Evolutionary conservation across 2,329 filamentous ascomycete genomes (phyloP).

Genomic region (Capronia americana): DNA sequence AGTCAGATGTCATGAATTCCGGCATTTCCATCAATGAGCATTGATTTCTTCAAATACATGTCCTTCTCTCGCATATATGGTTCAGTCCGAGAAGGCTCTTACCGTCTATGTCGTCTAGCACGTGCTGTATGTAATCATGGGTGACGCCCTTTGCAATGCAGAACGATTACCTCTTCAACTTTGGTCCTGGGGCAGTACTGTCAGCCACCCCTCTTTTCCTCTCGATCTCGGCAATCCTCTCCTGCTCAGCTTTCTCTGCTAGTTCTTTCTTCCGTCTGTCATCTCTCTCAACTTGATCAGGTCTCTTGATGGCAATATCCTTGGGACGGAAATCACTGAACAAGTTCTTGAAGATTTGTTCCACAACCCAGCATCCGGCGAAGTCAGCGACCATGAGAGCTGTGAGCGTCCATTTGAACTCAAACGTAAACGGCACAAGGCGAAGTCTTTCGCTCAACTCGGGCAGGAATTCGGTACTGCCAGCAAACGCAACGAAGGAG

Average conservation of each 20-base stretch:
- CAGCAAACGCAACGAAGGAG: slow-evolving; percentile 87
- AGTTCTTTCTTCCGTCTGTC: slow-evolving; percentile 69
- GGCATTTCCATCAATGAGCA: not conserved
- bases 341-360: slow-evolving; percentile 79
- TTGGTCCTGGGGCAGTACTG: slow-evolving; percentile 19
- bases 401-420: slow-evolving; percentile 90
- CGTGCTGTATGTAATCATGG: not conserved
- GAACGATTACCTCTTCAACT: slow-evolving; percentile 1
- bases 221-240: slow-evolving; percentile 40
- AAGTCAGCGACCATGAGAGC: slow-evolving; percentile 87
- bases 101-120: not conserved
- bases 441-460: slow-evolving; percentile 94
- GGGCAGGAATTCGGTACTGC: slow-evolving; percentile 92
- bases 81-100: not conserved
- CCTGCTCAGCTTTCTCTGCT: slow-evolving; percentile 47
- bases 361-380: slow-evolving; percentile 82
- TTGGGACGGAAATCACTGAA: slow-evolving; percentile 94
- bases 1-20: not conserved
- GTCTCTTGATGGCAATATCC: slow-evolving; percentile 85
- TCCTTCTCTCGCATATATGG: not conserved
- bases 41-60: not conserved
- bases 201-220: slow-evolving; percentile 38
- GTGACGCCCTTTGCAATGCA: not conserved
- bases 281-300: slow-evolving; percentile 85
- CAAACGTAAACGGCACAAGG: slow-evolving; percentile 83